These are phyloP conservation scores for Xylariaceae sp. DNA, from an alignment of 2,329 filamentous ascomycete species.

Conservation along the genomic window DNA sequence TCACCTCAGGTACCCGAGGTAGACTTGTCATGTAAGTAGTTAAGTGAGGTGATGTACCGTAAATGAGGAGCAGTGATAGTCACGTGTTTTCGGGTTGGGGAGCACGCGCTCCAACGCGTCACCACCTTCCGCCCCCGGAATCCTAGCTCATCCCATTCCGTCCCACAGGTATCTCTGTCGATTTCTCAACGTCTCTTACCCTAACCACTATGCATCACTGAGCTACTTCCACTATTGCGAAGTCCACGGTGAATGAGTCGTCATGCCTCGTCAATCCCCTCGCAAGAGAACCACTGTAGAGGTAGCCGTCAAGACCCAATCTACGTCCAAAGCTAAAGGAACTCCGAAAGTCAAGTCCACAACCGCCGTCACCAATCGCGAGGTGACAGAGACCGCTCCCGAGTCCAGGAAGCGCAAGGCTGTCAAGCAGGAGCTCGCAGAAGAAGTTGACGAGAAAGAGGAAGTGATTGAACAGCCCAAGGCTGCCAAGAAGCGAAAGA, in stretches of 20 bases:
- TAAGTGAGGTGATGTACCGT: no score
- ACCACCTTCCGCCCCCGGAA: background rate
- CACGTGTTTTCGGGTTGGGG: no score
- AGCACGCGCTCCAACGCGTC: background rate
- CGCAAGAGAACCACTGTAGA: conserved; percentile 3
- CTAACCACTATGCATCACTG: no score
- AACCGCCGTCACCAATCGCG: conserved; percentile 15
- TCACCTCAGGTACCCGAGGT: no score
- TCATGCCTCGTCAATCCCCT: conserved; percentile 10
- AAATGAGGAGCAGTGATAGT: no score
- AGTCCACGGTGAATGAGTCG: background rate
- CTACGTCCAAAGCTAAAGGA: conserved; percentile 16
- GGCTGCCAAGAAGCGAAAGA: conserved; percentile 40
- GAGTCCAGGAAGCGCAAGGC: conserved; percentile 23
- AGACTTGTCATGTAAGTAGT: no score
- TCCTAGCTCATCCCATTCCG: background rate
- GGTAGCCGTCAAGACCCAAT: no score
- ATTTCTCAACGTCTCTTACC: background rate
- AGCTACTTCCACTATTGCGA: no score
- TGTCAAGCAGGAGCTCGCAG: conserved; percentile 22
- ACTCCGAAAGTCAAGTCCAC: conserved; percentile 11
- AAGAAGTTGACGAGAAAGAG: conserved; percentile 15
- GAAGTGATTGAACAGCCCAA: conserved; percentile 7
- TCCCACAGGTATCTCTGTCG: background rate
- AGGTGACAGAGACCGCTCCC: conserved; percentile 11